Evolutionary conservation across 1,284 basidiomycete species (phyloP).

Genomic region (Pseudozyma thailandica): DNA sequence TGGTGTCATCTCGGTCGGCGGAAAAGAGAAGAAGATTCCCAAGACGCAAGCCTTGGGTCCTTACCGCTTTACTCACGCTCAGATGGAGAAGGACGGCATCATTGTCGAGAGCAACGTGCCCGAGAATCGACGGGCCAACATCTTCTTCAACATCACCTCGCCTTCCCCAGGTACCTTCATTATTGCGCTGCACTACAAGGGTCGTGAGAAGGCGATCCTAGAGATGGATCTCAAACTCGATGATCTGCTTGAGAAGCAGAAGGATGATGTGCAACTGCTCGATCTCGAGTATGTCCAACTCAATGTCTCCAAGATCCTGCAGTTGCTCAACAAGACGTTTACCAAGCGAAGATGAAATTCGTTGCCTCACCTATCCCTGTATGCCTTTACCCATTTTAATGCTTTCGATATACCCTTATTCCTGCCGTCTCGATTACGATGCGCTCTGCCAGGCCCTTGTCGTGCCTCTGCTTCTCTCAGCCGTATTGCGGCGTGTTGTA

Average conservation of each 20-base stretch:
- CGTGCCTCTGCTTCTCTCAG: neutral
- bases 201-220: slow-evolving; percentile 97
- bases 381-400: slow-evolving; percentile 2
- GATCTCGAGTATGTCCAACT: slow-evolving; percentile 98
- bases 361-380: neutral
- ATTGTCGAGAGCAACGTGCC: slow-evolving; percentile 99
- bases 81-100: slow-evolving; percentile 99
- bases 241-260: slow-evolving; percentile 97
- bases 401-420: slow-evolving; percentile 14
- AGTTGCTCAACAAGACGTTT: slow-evolving; percentile 72
- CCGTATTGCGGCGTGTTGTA: too few species aligned
- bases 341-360: slow-evolving; percentile 57
- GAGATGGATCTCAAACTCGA: slow-evolving; percentile 99
- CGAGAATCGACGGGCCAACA: slow-evolving; percentile 90
- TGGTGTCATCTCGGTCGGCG: slow-evolving; percentile 93
- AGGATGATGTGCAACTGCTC: slow-evolving; percentile 93
- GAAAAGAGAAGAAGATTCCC: slow-evolving; percentile 91
- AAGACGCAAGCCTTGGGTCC: slow-evolving; percentile 90
- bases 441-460: neutral
- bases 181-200: slow-evolving; percentile 98
- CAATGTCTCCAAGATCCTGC: slow-evolving; percentile 93
- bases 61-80: slow-evolving; percentile 95
- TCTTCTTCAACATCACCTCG: slow-evolving; percentile 98
- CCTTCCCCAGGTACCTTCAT: slow-evolving; percentile 98
- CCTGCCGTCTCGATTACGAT: neutral